Evolutionary conservation across 2,329 filamentous ascomycete genomes (phyloP).

Genomic region (Phyllosticta citrichinensis): DNA sequence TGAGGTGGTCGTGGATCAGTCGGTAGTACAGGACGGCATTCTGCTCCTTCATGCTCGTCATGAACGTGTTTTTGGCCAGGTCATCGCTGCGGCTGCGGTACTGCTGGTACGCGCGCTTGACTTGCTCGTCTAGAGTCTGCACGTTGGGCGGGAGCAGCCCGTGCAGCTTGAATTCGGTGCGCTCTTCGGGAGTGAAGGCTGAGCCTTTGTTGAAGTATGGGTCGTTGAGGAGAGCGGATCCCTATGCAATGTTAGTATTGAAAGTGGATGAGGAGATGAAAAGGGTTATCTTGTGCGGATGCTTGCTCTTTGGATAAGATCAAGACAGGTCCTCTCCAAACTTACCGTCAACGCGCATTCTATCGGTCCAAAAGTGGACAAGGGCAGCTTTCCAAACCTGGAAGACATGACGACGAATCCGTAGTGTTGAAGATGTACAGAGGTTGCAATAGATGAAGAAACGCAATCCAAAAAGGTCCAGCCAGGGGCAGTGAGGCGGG

Average conservation of each 20-base stretch:
- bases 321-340: background rate
- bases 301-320: background rate
- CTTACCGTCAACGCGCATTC: slow-evolving; percentile 30
- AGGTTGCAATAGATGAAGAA: background rate
- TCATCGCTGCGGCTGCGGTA: slow-evolving; percentile 54
- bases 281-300: background rate
- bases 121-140: slow-evolving; percentile 68
- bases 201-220: slow-evolving; percentile 77
- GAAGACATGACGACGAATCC: background rate
- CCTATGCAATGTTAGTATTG: slow-evolving; percentile 15
- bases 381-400: slow-evolving; percentile 29
- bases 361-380: slow-evolving; percentile 33
- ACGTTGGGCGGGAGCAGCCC: slow-evolving; percentile 63
- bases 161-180: slow-evolving; percentile 57
- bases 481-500: background rate
- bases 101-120: slow-evolving; percentile 68
- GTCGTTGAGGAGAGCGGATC: slow-evolving; percentile 48
- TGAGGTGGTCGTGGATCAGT: slow-evolving; percentile 64
- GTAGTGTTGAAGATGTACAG: background rate
- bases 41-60: slow-evolving; percentile 76
- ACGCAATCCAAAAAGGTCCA: background rate
- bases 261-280: background rate
- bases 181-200: slow-evolving; percentile 61
- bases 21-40: slow-evolving; percentile 75
- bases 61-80: slow-evolving; percentile 77